These are phyloP conservation scores for Antitrichia curtipendula DNA, from an alignment of 225 moss, liverwort and hornwort species.

Conservation along the genomic window DNA sequence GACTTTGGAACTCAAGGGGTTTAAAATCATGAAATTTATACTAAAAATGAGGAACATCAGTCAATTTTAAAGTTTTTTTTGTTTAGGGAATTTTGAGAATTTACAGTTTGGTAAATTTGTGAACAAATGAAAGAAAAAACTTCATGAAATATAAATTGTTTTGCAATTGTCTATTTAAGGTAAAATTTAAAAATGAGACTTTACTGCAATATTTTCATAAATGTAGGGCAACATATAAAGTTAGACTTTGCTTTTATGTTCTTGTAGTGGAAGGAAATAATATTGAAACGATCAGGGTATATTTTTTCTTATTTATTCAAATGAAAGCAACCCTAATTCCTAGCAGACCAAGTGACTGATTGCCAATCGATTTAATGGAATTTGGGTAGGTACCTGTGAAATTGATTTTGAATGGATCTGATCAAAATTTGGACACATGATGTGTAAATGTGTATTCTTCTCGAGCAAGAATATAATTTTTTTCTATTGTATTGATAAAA, in stretches of 20 bases:
- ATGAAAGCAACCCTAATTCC: no score
- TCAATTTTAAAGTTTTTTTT: not conserved
- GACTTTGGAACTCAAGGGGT: no score
- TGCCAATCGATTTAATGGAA: rapidly evolving
- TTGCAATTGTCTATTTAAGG: not conserved
- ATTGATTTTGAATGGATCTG: not conserved
- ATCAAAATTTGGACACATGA: not conserved
- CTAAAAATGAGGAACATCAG: not conserved
- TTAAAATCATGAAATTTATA: no score
- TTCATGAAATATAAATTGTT: not conserved
- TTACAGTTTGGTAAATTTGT: not conserved
- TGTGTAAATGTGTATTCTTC: not conserved
- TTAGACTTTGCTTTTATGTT: not conserved
- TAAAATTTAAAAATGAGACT: not conserved
- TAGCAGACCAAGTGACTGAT: not conserved
- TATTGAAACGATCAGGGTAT: no score
- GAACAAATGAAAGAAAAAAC: not conserved
- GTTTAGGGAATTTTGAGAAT: not conserved
- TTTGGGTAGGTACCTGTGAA: not conserved
- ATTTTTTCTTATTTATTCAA: no score
- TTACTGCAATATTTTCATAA: not conserved
- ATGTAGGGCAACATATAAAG: not conserved
- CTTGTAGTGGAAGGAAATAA: not conserved
- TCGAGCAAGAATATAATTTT: not conserved
- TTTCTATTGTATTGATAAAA: not conserved